Evolutionary conservation across 768 basidiomycete genomes (phyloP), one percentile per base, ranked within the genome.

Genomic region (Cyclocybe cylindracea): DNA sequence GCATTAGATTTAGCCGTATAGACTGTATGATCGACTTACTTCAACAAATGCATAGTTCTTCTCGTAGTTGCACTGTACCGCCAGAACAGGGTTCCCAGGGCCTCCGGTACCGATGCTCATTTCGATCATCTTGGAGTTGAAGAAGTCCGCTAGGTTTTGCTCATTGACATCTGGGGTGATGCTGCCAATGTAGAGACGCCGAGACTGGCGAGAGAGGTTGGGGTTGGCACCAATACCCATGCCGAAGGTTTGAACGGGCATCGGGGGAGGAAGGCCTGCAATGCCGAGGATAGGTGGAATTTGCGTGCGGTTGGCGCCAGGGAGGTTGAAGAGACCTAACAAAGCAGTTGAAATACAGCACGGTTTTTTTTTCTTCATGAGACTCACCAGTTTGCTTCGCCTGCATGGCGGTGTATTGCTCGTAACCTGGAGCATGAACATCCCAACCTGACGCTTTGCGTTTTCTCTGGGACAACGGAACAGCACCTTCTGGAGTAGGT

Each of bases 11-110:
- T 18, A 32, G 13, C 29, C n/a, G 10, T 3, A 34, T 6, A 31
- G 55, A 43, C 41, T 43, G 24, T 50, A 6, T 32, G 35, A 35
- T 41, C 14, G 2, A 63, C 78, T 56, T 66, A 96, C 96, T 79
- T 99, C 97, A 46, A 98, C 90, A 66, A 98, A 99, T 1, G 97
- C 97, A 66, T 98, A 99, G 61, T 93, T 94, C 78, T 98, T 99
- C 70, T 98, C 97, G 62, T 94, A 94, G 65, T 98, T 98, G 74
- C 97, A 90, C 64, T 96, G 94, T 5, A 97, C 94, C 14, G 89
- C 89, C 32, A 95, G 79, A 32, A 98, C 93, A 8, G 96, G 92
- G 56, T 94, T 93, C 16, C 92, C 94, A 18, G 90, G 83, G 14
- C 80, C 83, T 29, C 86, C 88, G 5, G 91, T 91, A 10, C 92